Percentiles rank a stretch among this genome's conserved stretches.
phyloP scores from a whole-genome alignment of 345 rosid genomes.

The Salix brachista region DNA sequence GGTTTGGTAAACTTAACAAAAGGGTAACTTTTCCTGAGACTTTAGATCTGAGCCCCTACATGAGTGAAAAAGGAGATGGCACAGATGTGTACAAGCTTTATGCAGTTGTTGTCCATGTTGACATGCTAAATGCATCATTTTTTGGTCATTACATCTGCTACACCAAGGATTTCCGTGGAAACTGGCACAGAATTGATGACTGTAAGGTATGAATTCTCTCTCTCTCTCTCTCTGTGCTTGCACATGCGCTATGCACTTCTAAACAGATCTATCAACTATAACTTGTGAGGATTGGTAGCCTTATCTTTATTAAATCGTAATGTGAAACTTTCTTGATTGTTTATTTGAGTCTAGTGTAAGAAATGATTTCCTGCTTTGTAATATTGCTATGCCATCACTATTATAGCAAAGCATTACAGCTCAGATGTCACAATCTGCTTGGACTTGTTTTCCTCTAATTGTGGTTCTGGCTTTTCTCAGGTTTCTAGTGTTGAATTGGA shows the following conservation, averaged over 20 bases:
- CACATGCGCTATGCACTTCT: neutral
- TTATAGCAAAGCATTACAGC: neutral
- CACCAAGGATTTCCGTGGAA: constrained; percentile 71
- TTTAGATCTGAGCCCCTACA: constrained; percentile 75
- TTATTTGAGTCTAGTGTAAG: neutral
- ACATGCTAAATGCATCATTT: constrained; percentile 94
- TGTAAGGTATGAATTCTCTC: constrained; percentile 53
- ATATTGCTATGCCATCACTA: neutral
- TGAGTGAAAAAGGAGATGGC: constrained; percentile 72
- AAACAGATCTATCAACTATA: neutral
- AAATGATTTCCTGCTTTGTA: neutral
- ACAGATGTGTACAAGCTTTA: constrained; percentile 71
- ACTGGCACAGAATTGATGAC: constrained; percentile 88
- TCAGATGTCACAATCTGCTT: neutral
- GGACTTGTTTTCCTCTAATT: constrained; percentile 7
- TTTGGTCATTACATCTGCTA: constrained; percentile 97
- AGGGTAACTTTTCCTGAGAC: constrained; percentile 77
- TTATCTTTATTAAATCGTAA: neutral
- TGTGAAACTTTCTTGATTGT: neutral
- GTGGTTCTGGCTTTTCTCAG: constrained; percentile 37
- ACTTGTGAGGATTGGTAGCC: neutral
- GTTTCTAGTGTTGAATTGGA: constrained; percentile 63
- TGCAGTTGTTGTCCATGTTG: constrained; percentile 94
- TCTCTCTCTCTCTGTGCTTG: neutral
- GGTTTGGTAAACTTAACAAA: constrained; percentile 97